Base-by-base conservation (phyloP, 495 filamentous ascomycete genomes). In the Trypethelium eluteriae region DNA sequence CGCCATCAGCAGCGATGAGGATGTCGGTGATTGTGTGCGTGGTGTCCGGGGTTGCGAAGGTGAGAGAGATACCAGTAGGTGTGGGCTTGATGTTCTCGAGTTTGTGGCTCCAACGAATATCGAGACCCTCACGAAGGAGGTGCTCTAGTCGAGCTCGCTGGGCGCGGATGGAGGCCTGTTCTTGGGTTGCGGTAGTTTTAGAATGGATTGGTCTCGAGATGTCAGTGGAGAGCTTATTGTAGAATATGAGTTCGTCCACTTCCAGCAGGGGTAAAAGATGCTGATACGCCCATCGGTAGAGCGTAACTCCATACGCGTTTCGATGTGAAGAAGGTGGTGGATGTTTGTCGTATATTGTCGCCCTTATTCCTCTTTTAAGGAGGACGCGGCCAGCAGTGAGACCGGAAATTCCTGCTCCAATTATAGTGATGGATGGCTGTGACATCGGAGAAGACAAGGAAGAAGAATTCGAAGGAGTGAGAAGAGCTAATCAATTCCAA, bases 1-100 rank as follows among this genome's bases (percentile, higher is more conserved):
- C 63, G 12, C 79, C 79, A 67, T 79, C 76, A 1, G 71, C 69
- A 9, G 71, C 79, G 18, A 80, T 65, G 9, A 80, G 50, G 39
- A 69, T 50, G n/a, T 65, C 38, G n/a, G 64, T 69, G 39, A 72
- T 44, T 34, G 74, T 9, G 35, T 11, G 50, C n/a, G 69, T 39
- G 16, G 36, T 9, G 2, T 56, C 9, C 2, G 70, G 73, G 36
- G 69, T 68, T 3, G 70, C 32, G 50, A 75, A 70, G 11, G 3
- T 5, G n/a, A 72, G 39, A 9, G 6, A 57, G 10, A 61, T 39
- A 10, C 44, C 49, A 6, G 34, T 39, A 14, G 3, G 34, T 10
- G 56, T 12, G 38, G 36, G 11, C 39, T 69, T 46, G 47, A 74
- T 53, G 10, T 62, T 59, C 38, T 66, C 56, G 25, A 79, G 63